Conservation (phyloP, 2,329 filamentous ascomycete genomes). For the Talaromyces sp. region DNA sequence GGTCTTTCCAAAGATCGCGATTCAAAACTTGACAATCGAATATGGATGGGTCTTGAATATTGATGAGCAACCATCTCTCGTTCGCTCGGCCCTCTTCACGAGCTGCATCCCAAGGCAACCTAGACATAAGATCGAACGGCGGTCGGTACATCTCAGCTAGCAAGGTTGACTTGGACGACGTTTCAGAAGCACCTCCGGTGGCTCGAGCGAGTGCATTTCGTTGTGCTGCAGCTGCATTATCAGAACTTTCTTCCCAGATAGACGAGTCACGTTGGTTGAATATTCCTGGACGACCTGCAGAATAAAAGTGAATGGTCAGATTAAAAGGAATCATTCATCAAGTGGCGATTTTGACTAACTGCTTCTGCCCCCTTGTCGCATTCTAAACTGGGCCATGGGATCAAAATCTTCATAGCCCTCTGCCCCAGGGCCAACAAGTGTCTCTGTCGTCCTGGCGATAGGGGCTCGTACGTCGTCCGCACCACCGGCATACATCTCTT, state of each 20-base stretch:
- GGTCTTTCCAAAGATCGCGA: conserved; percentile 92
- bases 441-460: conserved; percentile 88
- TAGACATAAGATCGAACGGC: conserved; percentile 84
- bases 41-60: conserved; percentile 88
- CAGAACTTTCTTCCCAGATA: conserved; percentile 58
- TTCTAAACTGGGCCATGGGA: conserved; percentile 61
- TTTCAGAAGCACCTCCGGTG: conserved; percentile 64
- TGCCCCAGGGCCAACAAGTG: conserved; percentile 71
- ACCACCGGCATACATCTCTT: conserved; percentile 75
- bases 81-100: conserved; percentile 80
- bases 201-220: conserved; percentile 58
- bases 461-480: conserved; percentile 76
- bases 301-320: background rate
- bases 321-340: background rate
- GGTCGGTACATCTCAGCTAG: conserved; percentile 91
- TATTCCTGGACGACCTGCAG: conserved; percentile 56
- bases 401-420: conserved; percentile 52
- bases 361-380: conserved; percentile 37
- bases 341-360: conserved; percentile 29
- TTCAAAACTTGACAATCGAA: conserved; percentile 96
- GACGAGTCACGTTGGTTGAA: conserved; percentile 64
- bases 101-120: conserved; percentile 77
- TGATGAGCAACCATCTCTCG: conserved; percentile 93
- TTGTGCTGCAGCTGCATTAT: conserved; percentile 37
- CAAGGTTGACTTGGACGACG: conserved; percentile 68